Evolutionary conservation across 2,329 filamentous ascomycete species (phyloP).

Genomic region (Trichothecium sympodiale): DNA sequence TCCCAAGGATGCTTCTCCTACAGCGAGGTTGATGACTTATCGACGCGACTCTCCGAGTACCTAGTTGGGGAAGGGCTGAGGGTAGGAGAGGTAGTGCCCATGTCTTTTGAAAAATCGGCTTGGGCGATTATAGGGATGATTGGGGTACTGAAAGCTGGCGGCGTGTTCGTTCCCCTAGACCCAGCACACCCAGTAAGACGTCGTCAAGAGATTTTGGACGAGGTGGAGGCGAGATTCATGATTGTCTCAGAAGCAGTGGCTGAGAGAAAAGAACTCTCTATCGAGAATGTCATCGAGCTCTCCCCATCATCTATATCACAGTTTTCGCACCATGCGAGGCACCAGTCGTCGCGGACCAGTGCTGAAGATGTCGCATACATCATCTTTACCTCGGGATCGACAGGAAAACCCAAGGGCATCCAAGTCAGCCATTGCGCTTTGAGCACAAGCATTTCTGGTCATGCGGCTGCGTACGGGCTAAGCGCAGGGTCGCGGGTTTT

Average conservation of each 20-base stretch:
- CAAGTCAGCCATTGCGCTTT: background rate
- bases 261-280: background rate
- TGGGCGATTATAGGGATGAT: constrained; percentile 1
- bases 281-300: background rate
- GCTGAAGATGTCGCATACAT: background rate
- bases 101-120: background rate
- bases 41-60: no score
- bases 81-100: no score
- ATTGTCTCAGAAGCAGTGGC: background rate
- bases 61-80: no score
- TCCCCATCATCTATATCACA: background rate
- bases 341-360: no score
- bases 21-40: no score
- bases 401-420: background rate
- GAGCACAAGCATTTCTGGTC: background rate
- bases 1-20: no score
- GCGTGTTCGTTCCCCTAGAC: background rate
- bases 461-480: background rate
- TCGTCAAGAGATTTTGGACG: background rate
- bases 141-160: background rate
- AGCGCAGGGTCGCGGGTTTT: background rate
- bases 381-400: no score
- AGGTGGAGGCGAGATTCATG: background rate
- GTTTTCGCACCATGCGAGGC: background rate
- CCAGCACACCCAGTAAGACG: background rate